These are phyloP conservation scores for Quercus engelmannii DNA, from an alignment of 306 rosid genomes.

Conservation along the genomic window DNA sequence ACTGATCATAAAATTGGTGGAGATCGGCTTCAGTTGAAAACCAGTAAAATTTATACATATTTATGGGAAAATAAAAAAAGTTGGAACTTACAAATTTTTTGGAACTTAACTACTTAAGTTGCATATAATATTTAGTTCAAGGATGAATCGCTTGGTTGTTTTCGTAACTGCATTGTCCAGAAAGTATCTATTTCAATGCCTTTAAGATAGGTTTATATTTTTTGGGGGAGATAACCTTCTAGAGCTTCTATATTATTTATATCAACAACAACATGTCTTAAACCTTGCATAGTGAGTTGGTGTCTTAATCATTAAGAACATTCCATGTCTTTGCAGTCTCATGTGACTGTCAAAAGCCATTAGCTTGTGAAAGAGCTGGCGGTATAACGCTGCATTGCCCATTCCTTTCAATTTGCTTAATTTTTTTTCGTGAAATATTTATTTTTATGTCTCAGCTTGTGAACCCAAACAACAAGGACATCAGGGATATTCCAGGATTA, in stretches of 20 bases:
- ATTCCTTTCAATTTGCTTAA: too few relatives aligned
- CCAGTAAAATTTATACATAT: not conserved
- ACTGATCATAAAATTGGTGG: not conserved
- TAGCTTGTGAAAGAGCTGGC: too few relatives aligned
- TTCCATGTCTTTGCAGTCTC: too few relatives aligned
- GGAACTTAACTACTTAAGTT: not conserved
- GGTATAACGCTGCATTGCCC: too few relatives aligned
- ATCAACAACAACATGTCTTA: not conserved
- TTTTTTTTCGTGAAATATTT: too few relatives aligned
- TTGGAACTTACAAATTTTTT: not conserved
- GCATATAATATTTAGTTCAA: not conserved
- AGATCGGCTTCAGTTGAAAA: not conserved
- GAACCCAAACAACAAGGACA: too few relatives aligned
- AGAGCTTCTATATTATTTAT: not conserved
- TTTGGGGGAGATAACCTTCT: not conserved
- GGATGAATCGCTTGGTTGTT: not conserved
- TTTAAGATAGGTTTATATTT: not conserved
- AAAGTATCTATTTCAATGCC: not conserved
- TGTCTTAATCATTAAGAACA: not conserved
- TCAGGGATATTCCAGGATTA: too few relatives aligned
- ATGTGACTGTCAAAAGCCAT: too few relatives aligned
- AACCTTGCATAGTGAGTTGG: not conserved
- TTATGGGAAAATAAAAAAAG: not conserved
- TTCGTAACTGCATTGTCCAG: not conserved
- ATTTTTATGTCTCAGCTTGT: too few relatives aligned